phyloP scores from a whole-genome alignment of 129 eudicot species.

The Helichrysum umbraculigerum region DNA sequence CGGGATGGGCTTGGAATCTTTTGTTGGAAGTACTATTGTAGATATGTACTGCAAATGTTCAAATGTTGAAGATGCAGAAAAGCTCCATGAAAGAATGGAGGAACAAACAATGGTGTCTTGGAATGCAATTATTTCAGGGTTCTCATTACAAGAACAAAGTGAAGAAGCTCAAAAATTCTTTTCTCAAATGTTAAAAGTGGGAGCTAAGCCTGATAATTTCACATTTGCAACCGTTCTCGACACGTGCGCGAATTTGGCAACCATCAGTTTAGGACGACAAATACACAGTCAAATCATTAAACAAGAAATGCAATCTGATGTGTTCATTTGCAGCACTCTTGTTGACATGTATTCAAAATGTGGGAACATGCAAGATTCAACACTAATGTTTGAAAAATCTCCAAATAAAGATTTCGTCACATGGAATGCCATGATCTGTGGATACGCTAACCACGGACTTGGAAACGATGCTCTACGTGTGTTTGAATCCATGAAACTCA shows the following conservation, averaged over 20 bases:
- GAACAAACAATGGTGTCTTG: slow-evolving; percentile 78
- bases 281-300: slow-evolving; percentile 84
- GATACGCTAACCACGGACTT: slow-evolving; percentile 78
- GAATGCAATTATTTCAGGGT: slow-evolving; percentile 87
- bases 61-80: slow-evolving; percentile 76
- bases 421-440: slow-evolving; percentile 76
- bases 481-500: slow-evolving; percentile 67
- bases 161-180: slow-evolving; percentile 80
- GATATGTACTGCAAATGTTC: slow-evolving; percentile 92
- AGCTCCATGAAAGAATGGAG: slow-evolving; percentile 67
- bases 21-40: slow-evolving; percentile 69
- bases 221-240: slow-evolving; percentile 89
- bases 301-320: slow-evolving; percentile 78
- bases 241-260: slow-evolving; percentile 86
- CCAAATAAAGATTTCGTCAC: slow-evolving; percentile 59
- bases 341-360: slow-evolving; percentile 93
- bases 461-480: slow-evolving; percentile 59
- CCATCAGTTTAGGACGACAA: slow-evolving; percentile 76
- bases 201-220: slow-evolving; percentile 73
- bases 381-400: slow-evolving; percentile 59
- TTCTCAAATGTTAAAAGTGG: slow-evolving; percentile 60
- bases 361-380: slow-evolving; percentile 73
- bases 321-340: slow-evolving; percentile 70
- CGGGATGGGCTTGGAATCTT: slow-evolving; percentile 60
- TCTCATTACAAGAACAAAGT: slow-evolving; percentile 51